Base-by-base conservation (phyloP, 2,329 filamentous ascomycete species). In the Hypoxylon rubiginosum region DNA sequence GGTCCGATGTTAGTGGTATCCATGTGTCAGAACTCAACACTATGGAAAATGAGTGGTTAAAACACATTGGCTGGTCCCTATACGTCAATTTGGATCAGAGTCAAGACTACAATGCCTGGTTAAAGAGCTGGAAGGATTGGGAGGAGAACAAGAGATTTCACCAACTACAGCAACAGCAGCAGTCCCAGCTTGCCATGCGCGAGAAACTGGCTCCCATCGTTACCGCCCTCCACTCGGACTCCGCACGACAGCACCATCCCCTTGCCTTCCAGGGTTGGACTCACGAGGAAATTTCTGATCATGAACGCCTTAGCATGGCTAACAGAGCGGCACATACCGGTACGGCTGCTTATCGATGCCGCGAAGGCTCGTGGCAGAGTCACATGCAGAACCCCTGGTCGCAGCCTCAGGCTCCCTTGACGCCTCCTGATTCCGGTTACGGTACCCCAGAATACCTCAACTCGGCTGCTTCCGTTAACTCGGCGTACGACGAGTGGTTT, bases 1-100 rank as follows among this genome's bases (percentile, higher is more conserved):
- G 94, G 94, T 93, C 94, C 4, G 94, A 97, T 77, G 94, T 97
- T 56, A 97, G 93, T 80, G 93, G 92, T 67, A 97, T 97, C 71
- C 85, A 90, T 32, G 93, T 97, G 19, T 81, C 86, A 2, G 93
- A 97, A 76, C 85, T 97, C 72, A 97, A 97, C 81, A 84, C 86
- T 65, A 87, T 97, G 78, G 94, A 97, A 83, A 88, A 91, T 74
- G 91, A 97, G 73, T 97, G 94, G 94, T 86, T 97, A 43, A 85
- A 88, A 59, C 90, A 90, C 45, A 96, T 97, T 77, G 85, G 89
- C 72, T 97, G 93, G 91, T 86, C 90, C 70, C 88, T 97, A 58
- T 96, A 97, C 76, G 91, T 96, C 76, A 94, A 97, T 75, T 89
- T 94, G 28, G 87, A 92, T 70, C 87, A 90, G 73, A 89, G 90